Evolutionary conservation across 2,329 filamentous ascomycete species (phyloP), one percentile per base, ranked within the genome.

Genomic region (Botrytis deweyae): DNA sequence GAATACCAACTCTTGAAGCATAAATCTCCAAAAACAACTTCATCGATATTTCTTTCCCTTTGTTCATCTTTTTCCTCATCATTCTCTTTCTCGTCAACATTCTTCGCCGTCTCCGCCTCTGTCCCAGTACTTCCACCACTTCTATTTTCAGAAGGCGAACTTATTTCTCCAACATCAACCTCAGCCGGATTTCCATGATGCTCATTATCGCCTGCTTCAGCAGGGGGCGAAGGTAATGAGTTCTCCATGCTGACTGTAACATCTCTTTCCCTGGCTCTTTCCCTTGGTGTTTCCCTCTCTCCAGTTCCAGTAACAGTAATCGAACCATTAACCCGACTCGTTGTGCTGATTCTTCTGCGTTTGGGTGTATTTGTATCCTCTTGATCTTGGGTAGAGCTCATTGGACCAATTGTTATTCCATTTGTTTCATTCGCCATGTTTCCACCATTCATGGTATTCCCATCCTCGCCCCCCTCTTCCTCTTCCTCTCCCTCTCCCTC

Each of bases 1-100:
- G 94, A 93, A 82, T 96, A 98, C 94, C 95, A 97, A 4, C 95
- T 92, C 78, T 91, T 90, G 84, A 98, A 97, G 79, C 91, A 90
- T 46, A 96, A 86, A 79, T 94, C 90, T 7, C 95, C 95, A 75
- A 98, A 86, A 72, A 97, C 91, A 70, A 98, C 93, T 81, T 93
- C 93, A 80, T 94, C 90, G 77, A 98, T 92, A 81, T 97, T 97
- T 73, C 92, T 92, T 78, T 92, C 90, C 16, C 75, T 67, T 25
- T 72, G 65, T 22, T 74, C 73, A 16, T 55, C 61, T 20, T 66
- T 49, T 29, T 36, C 42, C 22, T 42, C 10, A 8, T 61, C 20
- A 18, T 29, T 55, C 44, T 33, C 49, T 52, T 52, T 67, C n/a
- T 36, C 38, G 9, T 25, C 8, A 38, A 49, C 29, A 55, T 55